These are phyloP conservation scores for Mucor lusitanicus DNA, from an alignment of 371 early-diverging fungal genomes.

Conservation along the genomic window DNA sequence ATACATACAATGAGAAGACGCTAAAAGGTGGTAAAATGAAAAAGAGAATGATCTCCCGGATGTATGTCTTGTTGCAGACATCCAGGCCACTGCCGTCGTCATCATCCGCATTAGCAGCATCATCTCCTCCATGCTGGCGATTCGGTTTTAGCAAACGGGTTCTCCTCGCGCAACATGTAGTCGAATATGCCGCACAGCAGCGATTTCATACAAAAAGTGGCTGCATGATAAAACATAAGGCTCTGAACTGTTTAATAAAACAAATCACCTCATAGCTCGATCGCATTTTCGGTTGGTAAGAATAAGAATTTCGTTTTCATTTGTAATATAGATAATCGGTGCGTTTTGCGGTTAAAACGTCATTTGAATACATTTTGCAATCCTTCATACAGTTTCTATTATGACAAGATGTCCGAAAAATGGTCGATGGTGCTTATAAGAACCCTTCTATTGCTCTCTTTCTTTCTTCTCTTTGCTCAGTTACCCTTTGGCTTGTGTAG, in stretches of 20 bases:
- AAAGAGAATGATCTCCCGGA: not conserved
- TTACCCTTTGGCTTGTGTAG: not conserved
- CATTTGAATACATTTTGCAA: slow-evolving; percentile 1
- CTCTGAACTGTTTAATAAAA: not conserved
- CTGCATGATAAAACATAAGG: not conserved
- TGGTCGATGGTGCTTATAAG: not conserved
- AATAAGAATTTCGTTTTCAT: not conserved
- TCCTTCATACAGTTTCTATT: not conserved
- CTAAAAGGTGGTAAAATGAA: not conserved
- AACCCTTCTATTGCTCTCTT: not conserved
- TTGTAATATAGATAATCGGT: not conserved
- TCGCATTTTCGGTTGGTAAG: not conserved
- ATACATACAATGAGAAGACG: slow-evolving; percentile 3
- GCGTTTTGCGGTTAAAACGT: slow-evolving; percentile 1
- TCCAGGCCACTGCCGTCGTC: not conserved
- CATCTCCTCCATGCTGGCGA: too few relatives aligned
- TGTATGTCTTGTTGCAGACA: not conserved
- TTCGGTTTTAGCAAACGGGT: not conserved
- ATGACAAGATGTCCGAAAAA: not conserved
- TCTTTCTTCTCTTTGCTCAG: not conserved
- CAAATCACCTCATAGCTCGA: slow-evolving; percentile 8
- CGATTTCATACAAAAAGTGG: not conserved
- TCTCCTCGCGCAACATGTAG: not conserved
- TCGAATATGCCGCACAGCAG: not conserved
- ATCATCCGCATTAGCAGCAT: not conserved